phyloP scores from a whole-genome alignment of 2,329 filamentous ascomycete species.

The Botrytis paeoniae region DNA sequence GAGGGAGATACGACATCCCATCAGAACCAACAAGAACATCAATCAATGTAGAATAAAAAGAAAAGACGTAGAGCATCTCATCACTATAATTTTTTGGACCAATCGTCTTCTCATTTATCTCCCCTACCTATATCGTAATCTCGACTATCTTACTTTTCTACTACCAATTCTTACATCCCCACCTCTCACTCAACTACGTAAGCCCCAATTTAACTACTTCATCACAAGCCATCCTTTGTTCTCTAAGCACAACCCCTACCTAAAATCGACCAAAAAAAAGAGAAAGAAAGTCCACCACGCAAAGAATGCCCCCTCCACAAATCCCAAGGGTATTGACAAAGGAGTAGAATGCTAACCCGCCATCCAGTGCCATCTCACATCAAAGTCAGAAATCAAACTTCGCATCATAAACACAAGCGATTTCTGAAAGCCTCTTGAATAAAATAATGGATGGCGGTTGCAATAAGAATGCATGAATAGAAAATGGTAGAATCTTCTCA shows the following conservation, averaged over 20 bases:
- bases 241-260: background rate
- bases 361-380: constrained; percentile 4
- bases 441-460: background rate
- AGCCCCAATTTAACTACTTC: background rate
- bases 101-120: background rate
- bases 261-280: background rate
- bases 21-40: background rate
- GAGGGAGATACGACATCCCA: background rate
- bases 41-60: background rate
- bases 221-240: background rate
- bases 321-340: constrained; percentile 20
- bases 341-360: constrained; percentile 14
- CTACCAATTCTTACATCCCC: background rate
- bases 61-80: background rate
- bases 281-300: background rate
- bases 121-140: background rate
- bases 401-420: constrained; percentile 5
- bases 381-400: background rate
- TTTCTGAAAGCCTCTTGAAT: background rate
- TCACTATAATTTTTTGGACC: background rate
- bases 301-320: background rate
- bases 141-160: constrained; percentile 7
- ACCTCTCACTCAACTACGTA: background rate
- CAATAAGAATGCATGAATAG: constrained; percentile 1
- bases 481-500: background rate